A percentile compares a stretch with the other conserved stretches of the same genome.
These are phyloP conservation scores for Bipolaris bicolor DNA, from an alignment of 2,329 filamentous ascomycete genomes.

Conservation along the genomic window DNA sequence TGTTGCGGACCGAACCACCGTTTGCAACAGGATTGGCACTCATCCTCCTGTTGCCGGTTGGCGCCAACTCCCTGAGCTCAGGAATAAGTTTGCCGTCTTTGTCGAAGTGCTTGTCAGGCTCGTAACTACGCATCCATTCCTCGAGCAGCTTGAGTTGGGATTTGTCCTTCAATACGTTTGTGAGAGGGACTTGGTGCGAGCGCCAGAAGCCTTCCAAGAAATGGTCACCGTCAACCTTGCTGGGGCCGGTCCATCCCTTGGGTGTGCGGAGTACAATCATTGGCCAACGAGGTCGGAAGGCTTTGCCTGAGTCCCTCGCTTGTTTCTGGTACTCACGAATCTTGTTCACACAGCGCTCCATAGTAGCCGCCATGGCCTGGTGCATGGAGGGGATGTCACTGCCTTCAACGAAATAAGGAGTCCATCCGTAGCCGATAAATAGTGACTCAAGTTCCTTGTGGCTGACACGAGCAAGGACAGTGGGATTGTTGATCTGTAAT, in stretches of 20 bases:
- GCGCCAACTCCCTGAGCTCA: slow-evolving; percentile 69
- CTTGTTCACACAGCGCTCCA: slow-evolving; percentile 74
- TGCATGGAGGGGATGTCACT: slow-evolving; percentile 77
- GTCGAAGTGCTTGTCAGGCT: slow-evolving; percentile 74
- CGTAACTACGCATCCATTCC: slow-evolving; percentile 77
- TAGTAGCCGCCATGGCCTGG: slow-evolving; percentile 78
- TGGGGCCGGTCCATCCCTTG: slow-evolving; percentile 80
- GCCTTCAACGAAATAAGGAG: slow-evolving; percentile 80
- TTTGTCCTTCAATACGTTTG: slow-evolving; percentile 70
- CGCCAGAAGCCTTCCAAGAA: slow-evolving; percentile 80
- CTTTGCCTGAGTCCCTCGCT: slow-evolving; percentile 71
- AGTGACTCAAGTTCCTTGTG: slow-evolving; percentile 74
- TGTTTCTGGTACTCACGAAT: slow-evolving; percentile 73
- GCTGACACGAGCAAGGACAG: slow-evolving; percentile 71
- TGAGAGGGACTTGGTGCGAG: slow-evolving; percentile 77
- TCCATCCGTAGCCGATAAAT: slow-evolving; percentile 78
- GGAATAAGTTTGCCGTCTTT: slow-evolving; percentile 66
- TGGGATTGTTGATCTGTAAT: slow-evolving; percentile 53
- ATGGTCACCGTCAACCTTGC: slow-evolving; percentile 69
- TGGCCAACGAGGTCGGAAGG: slow-evolving; percentile 75
- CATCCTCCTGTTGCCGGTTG: slow-evolving; percentile 71
- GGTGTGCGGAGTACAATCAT: slow-evolving; percentile 79
- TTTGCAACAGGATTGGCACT: slow-evolving; percentile 79
- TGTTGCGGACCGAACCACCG: slow-evolving; percentile 70
- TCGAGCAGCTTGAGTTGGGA: slow-evolving; percentile 72